phyloP scores from a whole-genome alignment of 78 protist genomes.

The Pelomyxa schiedti region DNA sequence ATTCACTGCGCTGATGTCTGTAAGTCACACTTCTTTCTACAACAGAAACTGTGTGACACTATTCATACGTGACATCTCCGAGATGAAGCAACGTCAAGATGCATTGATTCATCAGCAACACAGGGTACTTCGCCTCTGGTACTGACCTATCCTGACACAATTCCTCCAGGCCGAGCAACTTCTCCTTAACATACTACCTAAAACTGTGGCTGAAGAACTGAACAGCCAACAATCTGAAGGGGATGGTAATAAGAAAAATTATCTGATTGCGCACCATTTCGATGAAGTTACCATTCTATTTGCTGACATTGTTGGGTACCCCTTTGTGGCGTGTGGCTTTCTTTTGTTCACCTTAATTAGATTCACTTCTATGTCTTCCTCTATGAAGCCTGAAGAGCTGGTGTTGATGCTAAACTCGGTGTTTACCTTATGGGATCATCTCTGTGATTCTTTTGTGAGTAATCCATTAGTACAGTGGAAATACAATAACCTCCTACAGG shows the following conservation, averaged over 20 bases:
- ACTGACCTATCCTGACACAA: background rate
- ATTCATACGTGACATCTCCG: background rate
- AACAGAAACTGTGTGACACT: background rate
- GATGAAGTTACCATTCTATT: background rate
- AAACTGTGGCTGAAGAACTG: background rate
- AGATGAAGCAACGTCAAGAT: background rate
- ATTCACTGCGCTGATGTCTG: background rate
- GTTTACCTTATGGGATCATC: background rate
- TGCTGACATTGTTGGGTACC: background rate
- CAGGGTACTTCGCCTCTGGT: too few relatives aligned
- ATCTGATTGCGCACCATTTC: background rate
- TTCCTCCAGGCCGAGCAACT: background rate
- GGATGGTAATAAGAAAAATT: background rate
- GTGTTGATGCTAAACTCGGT: slow-evolving; percentile 1
- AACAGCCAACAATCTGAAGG: background rate
- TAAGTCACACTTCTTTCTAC: background rate
- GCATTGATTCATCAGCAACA: too few relatives aligned
- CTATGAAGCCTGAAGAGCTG: background rate
- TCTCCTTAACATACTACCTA: background rate
- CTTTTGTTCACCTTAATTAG: too few relatives aligned
- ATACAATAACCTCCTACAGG: background rate
- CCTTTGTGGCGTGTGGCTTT: too few relatives aligned
- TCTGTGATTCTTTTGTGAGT: too few relatives aligned
- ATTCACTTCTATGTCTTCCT: background rate
- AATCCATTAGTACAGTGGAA: too few relatives aligned